Evolutionary conservation across 495 filamentous ascomycete genomes (phyloP), one percentile per base, ranked within the genome.

Genomic region (Aspergillus sclerotioniger): DNA sequence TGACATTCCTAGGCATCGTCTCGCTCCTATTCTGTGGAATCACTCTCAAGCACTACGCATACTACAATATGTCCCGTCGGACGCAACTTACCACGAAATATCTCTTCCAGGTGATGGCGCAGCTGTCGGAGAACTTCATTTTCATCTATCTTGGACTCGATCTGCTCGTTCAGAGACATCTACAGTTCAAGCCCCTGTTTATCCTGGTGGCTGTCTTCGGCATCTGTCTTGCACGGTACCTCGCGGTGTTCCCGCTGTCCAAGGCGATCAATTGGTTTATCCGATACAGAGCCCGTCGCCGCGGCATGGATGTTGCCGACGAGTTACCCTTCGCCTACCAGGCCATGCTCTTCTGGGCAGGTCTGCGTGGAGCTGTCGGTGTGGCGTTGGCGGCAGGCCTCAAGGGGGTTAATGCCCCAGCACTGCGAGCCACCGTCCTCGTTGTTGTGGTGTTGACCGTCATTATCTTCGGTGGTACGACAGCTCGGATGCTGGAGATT

Each of bases 51-150:
- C 94, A 98, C 70, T 98, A 98, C 66, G 94, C 94, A 43, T 98
- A 98, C 77, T 97, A 96, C 78, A 98, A 98, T 76, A 98, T 98
- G 94, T 98, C 94, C 29, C 87, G 94, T 44, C 88, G 94, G 44
- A 96, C 95, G 19, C 94, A 98, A 67, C 83, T 98, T 64, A 97
- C 94, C 16, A 98, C 95, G 53, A 98, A 98, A 71, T 98, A 96
- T 75, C 82, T 96, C 25, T 98, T 98, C 77, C 90, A 94, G 72
- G 87, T 96, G 50, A 86, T 95, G 57, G 90, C 95, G 6, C 95
- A 98, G 71, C 77, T 98, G 37, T 94, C 92, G 0, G 94, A 98
- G 76, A 98, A 98, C 73, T 98, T 98, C 62, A 98, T 98, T 66
- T 98, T 98, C 77, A 98, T 98, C 71, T 98, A 98, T 67, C 84